A percentile compares a stretch with the other conserved stretches of the same genome.
Conservation (phyloP, 192 early-diverging fungal species). For the Phycomyces nitens region DNA sequence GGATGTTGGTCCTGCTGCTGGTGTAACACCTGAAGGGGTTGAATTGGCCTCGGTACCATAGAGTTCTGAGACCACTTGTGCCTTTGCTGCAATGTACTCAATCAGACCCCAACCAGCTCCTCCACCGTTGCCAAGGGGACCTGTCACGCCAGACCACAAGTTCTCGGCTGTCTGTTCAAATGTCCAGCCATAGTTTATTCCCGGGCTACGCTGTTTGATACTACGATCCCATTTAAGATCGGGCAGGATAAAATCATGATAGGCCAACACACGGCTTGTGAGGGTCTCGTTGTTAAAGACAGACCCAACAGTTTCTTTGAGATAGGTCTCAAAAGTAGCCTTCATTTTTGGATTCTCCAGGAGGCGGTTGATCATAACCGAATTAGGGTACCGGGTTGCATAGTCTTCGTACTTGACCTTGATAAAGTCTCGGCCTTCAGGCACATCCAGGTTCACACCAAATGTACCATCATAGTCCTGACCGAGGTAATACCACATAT, state of each 20-base stretch:
- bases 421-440: conserved; percentile 10
- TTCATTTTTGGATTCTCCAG: conserved; percentile 35
- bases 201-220: conserved; percentile 38
- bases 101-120: conserved; percentile 41
- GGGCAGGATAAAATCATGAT: conserved; percentile 40
- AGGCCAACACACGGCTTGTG: conserved; percentile 33
- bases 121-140: conserved; percentile 18
- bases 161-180: conserved; percentile 33
- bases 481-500: conserved; percentile 40
- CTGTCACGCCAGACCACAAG: conserved; percentile 21
- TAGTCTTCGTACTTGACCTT: conserved; percentile 33
- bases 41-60: too few relatives aligned
- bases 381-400: conserved; percentile 27
- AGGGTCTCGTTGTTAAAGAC: conserved; percentile 46
- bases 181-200: conserved; percentile 43
- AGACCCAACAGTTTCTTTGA: conserved; percentile 35
- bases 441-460: conserved; percentile 38
- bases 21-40: too few relatives aligned
- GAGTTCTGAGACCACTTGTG: conserved; percentile 20
- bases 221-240: conserved; percentile 49
- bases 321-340: conserved; percentile 39
- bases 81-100: conserved; percentile 40
- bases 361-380: conserved; percentile 42
- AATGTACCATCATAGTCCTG: conserved; percentile 51
- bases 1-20: too few relatives aligned